These are phyloP conservation scores for Lodderomyces parapsilosis DNA, from an alignment of 1,139 yeast genomes.

Conservation along the genomic window DNA sequence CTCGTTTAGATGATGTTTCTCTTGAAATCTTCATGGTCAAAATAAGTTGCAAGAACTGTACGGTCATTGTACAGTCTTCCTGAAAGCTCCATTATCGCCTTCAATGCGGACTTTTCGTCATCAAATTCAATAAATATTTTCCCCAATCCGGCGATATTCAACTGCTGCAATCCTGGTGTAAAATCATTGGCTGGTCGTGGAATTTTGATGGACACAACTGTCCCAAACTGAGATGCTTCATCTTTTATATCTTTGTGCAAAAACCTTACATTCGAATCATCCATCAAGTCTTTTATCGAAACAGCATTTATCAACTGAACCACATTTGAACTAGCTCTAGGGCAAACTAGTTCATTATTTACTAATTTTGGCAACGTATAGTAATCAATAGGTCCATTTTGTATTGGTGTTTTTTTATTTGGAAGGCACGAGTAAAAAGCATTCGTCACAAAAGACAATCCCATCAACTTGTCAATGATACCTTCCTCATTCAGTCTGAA, in stretches of 20 bases:
- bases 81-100: constrained; percentile 61
- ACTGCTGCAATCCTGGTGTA: constrained; percentile 43
- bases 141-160: constrained; percentile 63
- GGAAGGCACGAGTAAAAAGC: constrained; percentile 36
- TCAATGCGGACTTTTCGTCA: constrained; percentile 48
- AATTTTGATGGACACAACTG: constrained; percentile 54
- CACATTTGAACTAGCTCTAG: constrained; percentile 51
- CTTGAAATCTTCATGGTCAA: constrained; percentile 57
- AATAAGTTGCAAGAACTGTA: constrained; percentile 64
- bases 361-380: constrained; percentile 32
- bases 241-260: constrained; percentile 36
- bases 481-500: constrained; percentile 18
- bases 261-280: constrained; percentile 49
- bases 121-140: constrained; percentile 68
- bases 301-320: constrained; percentile 66
- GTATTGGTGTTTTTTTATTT: constrained; percentile 32
- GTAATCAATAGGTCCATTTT: constrained; percentile 34
- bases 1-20: constrained; percentile 23
- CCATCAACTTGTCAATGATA: constrained; percentile 17
- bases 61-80: constrained; percentile 73
- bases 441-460: constrained; percentile 19
- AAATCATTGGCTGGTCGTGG: constrained; percentile 63
- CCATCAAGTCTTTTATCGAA: constrained; percentile 60
- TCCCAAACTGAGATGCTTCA: constrained; percentile 56
- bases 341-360: constrained; percentile 31